Conservation (phyloP, 2,329 filamentous ascomycete species). For the Microdochium trichocladiopsis region DNA sequence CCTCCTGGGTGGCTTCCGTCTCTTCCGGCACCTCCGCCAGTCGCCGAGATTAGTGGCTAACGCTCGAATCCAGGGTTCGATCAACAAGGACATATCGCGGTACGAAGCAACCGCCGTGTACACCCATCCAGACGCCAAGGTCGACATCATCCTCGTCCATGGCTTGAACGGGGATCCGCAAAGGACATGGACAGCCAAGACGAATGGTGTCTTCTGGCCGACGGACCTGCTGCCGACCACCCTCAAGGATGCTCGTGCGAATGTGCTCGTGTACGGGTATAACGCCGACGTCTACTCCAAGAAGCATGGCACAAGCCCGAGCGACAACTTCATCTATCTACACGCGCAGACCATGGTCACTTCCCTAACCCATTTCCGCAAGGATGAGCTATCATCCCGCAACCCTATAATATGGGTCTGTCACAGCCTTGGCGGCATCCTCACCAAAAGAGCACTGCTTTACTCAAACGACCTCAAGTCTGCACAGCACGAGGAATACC, state of each 20-base stretch:
- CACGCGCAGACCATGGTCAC: conserved; percentile 64
- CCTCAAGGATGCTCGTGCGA: conserved; percentile 48
- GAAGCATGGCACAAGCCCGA: conserved; percentile 43
- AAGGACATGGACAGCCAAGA: conserved; percentile 51
- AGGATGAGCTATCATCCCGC: conserved; percentile 44
- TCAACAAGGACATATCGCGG: conserved; percentile 42
- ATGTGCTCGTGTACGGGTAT: conserved; percentile 67
- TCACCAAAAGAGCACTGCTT: conserved; percentile 63
- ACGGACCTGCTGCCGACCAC: conserved; percentile 56
- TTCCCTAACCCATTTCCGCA: conserved; percentile 55
- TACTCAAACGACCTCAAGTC: conserved; percentile 57
- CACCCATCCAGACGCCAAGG: conserved; percentile 49
- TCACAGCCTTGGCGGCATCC: conserved; percentile 66
- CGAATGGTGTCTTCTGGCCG: conserved; percentile 60
- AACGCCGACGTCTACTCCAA: conserved; percentile 57
- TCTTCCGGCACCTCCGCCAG: too few relatives aligned
- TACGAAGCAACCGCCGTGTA: conserved; percentile 55
- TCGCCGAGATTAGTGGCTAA: not conserved
- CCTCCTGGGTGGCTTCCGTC: too few relatives aligned
- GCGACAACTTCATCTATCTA: conserved; percentile 61
- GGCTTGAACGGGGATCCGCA: conserved; percentile 61
- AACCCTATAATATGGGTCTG: conserved; percentile 71
- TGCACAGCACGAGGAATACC: conserved; percentile 54
- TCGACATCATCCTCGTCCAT: conserved; percentile 64
- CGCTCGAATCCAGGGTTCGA: conserved; percentile 29